Evolutionary conservation across 108 stramenopile species (phyloP).

Genomic region (Cyclotella kingstonii): DNA sequence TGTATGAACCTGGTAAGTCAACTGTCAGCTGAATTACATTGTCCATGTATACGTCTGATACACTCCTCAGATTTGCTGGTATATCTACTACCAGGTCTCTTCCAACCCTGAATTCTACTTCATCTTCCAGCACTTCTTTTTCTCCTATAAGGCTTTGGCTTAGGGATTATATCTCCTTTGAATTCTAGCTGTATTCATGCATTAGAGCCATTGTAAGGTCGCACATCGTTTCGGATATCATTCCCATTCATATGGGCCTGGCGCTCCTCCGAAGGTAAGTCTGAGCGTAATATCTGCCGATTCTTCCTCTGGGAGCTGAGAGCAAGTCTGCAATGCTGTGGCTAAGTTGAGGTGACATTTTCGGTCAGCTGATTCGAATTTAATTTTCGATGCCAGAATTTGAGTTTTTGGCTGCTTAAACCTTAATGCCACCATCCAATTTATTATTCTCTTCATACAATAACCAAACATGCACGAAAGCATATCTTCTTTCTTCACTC

Average conservation of each 20-base stretch:
- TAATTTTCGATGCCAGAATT: constrained; percentile 3
- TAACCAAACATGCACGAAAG: too few species aligned
- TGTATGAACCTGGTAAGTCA: too few species aligned
- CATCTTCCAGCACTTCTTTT: neutral
- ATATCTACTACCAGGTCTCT: constrained; percentile 10
- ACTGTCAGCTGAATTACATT: too few species aligned
- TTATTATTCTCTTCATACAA: neutral
- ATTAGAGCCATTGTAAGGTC: constrained; percentile 4
- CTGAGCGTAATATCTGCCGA: constrained; percentile 1
- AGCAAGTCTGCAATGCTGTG: constrained; percentile 2
- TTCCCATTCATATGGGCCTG: too few species aligned
- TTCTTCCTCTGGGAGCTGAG: neutral
- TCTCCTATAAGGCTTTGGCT: constrained; percentile 1
- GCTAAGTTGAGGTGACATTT: neutral
- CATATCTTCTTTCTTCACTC: neutral
- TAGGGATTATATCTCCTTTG: neutral
- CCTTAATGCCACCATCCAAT: neutral
- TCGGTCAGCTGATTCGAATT: constrained; percentile 15
- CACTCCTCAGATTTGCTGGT: too few species aligned
- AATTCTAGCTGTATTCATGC: constrained; percentile 3
- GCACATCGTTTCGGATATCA: constrained; percentile 12
- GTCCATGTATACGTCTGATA: too few species aligned
- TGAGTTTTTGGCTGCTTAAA: neutral
- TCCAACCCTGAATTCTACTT: constrained; percentile 3
- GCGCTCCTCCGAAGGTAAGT: constrained; percentile 16